Conservation (phyloP, 176 grass and related monocot species). For the Areca catechu region DNA sequence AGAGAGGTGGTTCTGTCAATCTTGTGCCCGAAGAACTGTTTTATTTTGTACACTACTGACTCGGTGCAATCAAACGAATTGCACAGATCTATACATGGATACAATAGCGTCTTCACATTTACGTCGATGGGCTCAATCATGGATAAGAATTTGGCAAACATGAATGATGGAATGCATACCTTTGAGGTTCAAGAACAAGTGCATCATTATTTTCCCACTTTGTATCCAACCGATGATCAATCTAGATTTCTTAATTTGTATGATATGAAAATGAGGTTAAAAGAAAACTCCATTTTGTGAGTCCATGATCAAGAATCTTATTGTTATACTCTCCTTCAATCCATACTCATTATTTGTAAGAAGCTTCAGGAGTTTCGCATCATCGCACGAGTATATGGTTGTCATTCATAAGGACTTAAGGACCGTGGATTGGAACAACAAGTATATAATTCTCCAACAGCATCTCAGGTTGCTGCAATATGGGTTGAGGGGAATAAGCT, state of each 20-base stretch:
- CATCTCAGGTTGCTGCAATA: constrained; percentile 11
- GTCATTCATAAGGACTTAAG: neutral
- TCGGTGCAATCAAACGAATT: no score
- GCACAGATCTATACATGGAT: neutral
- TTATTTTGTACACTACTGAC: no score
- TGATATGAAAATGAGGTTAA: neutral
- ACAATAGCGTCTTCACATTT: constrained; percentile 8
- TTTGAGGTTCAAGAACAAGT: neutral
- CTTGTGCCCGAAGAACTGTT: no score
- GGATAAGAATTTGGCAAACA: neutral
- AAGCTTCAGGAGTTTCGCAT: neutral
- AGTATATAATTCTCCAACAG: constrained; percentile 4
- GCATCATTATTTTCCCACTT: neutral
- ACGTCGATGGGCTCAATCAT: neutral
- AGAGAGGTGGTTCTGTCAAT: no score
- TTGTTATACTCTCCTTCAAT: neutral
- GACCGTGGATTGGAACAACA: constrained; percentile 3
- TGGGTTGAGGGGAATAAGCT: neutral
- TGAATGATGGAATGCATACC: neutral
- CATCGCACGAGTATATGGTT: neutral
- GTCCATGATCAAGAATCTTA: no score
- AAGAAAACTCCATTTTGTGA: no score
- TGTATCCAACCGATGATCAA: neutral
- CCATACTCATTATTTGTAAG: neutral
- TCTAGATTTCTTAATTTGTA: neutral